Conservation (phyloP, 2,329 filamentous ascomycete genomes). For the Claviceps purpurea region DNA sequence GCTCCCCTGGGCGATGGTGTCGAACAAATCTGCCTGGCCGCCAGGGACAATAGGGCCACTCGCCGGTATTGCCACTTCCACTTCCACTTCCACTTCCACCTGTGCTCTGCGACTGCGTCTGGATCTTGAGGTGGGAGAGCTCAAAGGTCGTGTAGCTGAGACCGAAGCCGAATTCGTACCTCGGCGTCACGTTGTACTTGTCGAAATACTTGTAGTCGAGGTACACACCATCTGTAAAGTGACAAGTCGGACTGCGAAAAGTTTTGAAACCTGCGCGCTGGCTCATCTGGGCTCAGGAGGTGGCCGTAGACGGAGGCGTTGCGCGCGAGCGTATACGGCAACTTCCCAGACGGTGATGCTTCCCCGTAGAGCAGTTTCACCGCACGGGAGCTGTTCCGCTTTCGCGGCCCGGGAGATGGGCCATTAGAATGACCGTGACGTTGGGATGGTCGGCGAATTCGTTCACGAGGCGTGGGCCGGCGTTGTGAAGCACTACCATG, state of each 20-base stretch:
- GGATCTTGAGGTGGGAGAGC: constrained; percentile 29
- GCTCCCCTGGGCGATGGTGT: constrained; percentile 26
- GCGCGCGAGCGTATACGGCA: constrained; percentile 48
- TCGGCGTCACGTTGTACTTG: constrained; percentile 29
- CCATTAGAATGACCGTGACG: constrained; percentile 49
- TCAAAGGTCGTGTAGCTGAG: constrained; percentile 42
- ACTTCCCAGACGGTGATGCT: constrained; percentile 40
- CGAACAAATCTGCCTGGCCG: constrained; percentile 34
- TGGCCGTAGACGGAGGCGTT: constrained; percentile 41
- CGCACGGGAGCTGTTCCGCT: constrained; percentile 39
- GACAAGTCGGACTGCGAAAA: constrained; percentile 37
- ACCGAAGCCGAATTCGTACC: constrained; percentile 44
- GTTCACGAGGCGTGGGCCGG: constrained; percentile 47
- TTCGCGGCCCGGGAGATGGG: constrained; percentile 52
- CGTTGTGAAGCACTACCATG: constrained; percentile 52
- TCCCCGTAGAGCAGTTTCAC: constrained; percentile 42
- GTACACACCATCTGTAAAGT: constrained; percentile 38
- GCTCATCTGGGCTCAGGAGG: constrained; percentile 24
- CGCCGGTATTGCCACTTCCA: constrained; percentile 11
- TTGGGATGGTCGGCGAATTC: constrained; percentile 49
- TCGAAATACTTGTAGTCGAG: constrained; percentile 45
- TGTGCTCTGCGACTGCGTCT: constrained; percentile 4
- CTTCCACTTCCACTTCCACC: neutral
- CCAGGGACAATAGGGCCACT: constrained; percentile 29
- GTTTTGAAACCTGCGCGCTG: constrained; percentile 37